Conservation (phyloP, 1,284 basidiomycete species). For the Cryptococcus sp. region DNA sequence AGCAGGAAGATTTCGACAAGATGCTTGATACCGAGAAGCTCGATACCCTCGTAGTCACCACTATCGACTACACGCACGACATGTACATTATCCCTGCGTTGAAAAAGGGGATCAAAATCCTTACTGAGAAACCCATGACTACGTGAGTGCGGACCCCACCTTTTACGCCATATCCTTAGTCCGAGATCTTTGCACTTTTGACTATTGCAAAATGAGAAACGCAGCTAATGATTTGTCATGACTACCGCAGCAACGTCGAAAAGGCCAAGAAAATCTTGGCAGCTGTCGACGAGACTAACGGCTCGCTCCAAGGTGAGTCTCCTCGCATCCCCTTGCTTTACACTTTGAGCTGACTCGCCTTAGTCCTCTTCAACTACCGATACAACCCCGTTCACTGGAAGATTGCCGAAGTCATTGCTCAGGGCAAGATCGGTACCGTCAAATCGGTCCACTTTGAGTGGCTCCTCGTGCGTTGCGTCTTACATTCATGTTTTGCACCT, state of each 20-base stretch:
- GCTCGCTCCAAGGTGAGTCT: slow-evolving; percentile 50
- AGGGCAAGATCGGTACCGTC: slow-evolving; percentile 60
- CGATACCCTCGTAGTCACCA: slow-evolving; percentile 60
- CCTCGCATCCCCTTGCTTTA: background rate
- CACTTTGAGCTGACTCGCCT: slow-evolving; percentile 5
- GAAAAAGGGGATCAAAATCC: slow-evolving; percentile 49
- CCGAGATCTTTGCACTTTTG: background rate
- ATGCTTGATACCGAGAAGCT: slow-evolving; percentile 59
- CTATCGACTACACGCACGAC: slow-evolving; percentile 60
- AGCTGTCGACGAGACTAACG: slow-evolving; percentile 53
- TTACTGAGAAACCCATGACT: slow-evolving; percentile 63
- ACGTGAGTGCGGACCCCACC: slow-evolving; percentile 44
- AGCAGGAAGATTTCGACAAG: slow-evolving; percentile 54
- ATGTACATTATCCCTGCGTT: slow-evolving; percentile 55
- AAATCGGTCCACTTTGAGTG: slow-evolving; percentile 63
- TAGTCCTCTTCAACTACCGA: slow-evolving; percentile 52
- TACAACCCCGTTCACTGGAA: slow-evolving; percentile 63
- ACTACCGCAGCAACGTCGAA: slow-evolving; percentile 51
- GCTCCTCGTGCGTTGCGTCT: slow-evolving; percentile 53
- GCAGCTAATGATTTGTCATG: slow-evolving; percentile 14
- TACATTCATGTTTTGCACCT: background rate
- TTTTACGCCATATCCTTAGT: background rate
- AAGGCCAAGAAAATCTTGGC: slow-evolving; percentile 58
- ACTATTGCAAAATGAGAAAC: background rate
- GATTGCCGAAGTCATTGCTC: slow-evolving; percentile 58